Evolutionary conservation across 2,329 filamentous ascomycete genomes (phyloP).

Genomic region (Botrytis pseudocinerea): DNA sequence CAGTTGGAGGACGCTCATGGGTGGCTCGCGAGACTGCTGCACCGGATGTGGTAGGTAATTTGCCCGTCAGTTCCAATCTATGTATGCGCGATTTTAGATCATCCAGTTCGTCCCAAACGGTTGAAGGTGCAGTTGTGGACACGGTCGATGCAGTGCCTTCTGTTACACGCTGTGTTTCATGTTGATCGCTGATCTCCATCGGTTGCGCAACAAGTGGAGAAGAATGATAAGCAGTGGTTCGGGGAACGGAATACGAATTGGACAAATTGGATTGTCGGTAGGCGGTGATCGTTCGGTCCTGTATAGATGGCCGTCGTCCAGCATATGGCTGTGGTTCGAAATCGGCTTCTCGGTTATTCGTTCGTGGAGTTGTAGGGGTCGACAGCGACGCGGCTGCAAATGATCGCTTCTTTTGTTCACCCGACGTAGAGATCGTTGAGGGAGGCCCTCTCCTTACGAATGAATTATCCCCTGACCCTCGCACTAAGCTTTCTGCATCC

Average conservation of each 20-base stretch:
- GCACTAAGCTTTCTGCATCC: slow-evolving; percentile 34
- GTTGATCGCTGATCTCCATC: slow-evolving; percentile 45
- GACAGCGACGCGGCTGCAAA: slow-evolving; percentile 32
- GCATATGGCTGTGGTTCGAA: slow-evolving; percentile 36
- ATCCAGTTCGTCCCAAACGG: slow-evolving; percentile 96
- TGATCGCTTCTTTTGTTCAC: slow-evolving; percentile 35
- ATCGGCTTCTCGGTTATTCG: slow-evolving; percentile 33
- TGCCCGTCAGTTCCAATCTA: slow-evolving; percentile 85
- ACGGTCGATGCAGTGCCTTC: slow-evolving; percentile 83
- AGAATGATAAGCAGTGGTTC: slow-evolving; percentile 47
- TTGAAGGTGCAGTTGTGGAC: slow-evolving; percentile 86
- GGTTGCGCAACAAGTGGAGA: slow-evolving; percentile 58
- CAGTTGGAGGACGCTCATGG: slow-evolving; percentile 83
- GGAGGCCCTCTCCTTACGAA: slow-evolving; percentile 32
- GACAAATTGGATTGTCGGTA: slow-evolving; percentile 41
- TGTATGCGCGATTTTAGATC: slow-evolving; percentile 92
- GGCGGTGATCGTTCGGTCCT: slow-evolving; percentile 31
- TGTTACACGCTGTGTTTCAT: slow-evolving; percentile 47
- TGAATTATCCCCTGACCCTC: slow-evolving; percentile 36
- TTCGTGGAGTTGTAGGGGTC: slow-evolving; percentile 38
- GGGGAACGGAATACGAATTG: slow-evolving; percentile 36
- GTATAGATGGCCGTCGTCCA: slow-evolving; percentile 34
- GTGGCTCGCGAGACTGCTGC: slow-evolving; percentile 64
- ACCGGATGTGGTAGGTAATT: slow-evolving; percentile 78
- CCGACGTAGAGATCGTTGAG: slow-evolving; percentile 21